phyloP scores from a whole-genome alignment of 208 protist species.

The Leishmania tropica region DNA sequence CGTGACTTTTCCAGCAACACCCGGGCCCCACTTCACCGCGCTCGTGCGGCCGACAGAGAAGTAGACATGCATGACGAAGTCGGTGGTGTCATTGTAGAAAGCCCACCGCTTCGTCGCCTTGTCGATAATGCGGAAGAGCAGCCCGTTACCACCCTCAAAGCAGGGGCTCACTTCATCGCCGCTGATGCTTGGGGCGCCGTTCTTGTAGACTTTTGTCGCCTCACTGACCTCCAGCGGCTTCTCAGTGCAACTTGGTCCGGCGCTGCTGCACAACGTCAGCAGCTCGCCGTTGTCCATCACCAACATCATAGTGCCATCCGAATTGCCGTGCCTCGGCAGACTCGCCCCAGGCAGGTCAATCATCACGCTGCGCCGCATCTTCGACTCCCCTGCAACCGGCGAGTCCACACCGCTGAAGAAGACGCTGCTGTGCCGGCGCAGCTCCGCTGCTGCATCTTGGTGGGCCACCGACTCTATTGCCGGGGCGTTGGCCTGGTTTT shows the following conservation, averaged over 20 bases:
- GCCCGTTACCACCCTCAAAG: conserved; percentile 37
- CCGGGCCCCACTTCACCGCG: conserved; percentile 19
- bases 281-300: conserved; percentile 22
- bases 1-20: conserved; percentile 7
- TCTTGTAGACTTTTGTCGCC: conserved; percentile 17
- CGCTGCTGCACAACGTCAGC: conserved; percentile 1
- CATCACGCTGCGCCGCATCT: neutral
- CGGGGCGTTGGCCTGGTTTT: neutral
- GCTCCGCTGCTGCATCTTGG: neutral
- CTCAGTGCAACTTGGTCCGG: neutral
- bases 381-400: neutral
- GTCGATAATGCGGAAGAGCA: conserved; percentile 68
- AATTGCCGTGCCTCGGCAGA: neutral
- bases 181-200: conserved; percentile 26
- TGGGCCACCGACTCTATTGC: neutral
- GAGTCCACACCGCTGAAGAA: conserved; percentile 12
- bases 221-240: neutral
- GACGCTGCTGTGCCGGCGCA: neutral
- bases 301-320: conserved; percentile 9
- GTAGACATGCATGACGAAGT: conserved; percentile 40
- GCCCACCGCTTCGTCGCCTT: conserved; percentile 32
- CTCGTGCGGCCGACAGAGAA: conserved; percentile 24
- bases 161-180: conserved; percentile 27
- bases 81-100: conserved; percentile 71
- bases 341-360: neutral